These are phyloP conservation scores for Podospora anserina DNA, from an alignment of 495 filamentous ascomycete genomes.

Conservation along the genomic window DNA sequence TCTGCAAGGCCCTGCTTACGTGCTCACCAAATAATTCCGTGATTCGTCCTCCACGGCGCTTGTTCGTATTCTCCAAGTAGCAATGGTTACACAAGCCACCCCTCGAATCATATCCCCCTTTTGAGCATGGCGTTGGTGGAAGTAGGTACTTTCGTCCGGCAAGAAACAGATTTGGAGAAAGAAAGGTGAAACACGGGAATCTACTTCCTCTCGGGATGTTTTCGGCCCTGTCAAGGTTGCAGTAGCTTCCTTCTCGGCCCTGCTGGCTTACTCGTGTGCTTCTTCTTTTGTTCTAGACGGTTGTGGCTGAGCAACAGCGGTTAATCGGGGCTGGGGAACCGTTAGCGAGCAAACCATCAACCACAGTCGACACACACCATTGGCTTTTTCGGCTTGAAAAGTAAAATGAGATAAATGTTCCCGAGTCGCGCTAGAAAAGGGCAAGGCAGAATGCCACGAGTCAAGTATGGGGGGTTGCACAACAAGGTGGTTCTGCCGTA, in stretches of 20 bases:
- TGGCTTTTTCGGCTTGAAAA: not conserved
- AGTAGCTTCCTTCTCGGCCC: not conserved
- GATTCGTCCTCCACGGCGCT: too few species aligned
- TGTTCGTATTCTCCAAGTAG: too few species aligned
- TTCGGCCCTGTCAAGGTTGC: not conserved
- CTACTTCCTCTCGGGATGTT: not conserved
- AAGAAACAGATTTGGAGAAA: too few species aligned
- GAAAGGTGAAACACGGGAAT: not conserved
- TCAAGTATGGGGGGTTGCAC: not conserved
- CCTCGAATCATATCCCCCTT: too few species aligned
- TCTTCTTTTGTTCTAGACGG: not conserved
- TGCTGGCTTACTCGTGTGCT: not conserved
- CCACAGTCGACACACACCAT: not conserved
- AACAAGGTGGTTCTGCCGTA: not conserved
- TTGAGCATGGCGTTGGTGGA: too few species aligned
- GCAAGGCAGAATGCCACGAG: not conserved
- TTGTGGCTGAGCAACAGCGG: not conserved
- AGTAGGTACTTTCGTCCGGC: too few species aligned
- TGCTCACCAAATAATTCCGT: too few species aligned
- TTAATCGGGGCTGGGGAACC: not conserved
- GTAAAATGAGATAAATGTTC: not conserved
- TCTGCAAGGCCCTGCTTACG: too few species aligned
- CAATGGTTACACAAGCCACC: too few species aligned
- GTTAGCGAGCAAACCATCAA: not conserved
- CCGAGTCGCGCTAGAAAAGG: not conserved